Base-by-base conservation (phyloP, 1,284 basidiomycete species). In the Ganoderma resinaceum region DNA sequence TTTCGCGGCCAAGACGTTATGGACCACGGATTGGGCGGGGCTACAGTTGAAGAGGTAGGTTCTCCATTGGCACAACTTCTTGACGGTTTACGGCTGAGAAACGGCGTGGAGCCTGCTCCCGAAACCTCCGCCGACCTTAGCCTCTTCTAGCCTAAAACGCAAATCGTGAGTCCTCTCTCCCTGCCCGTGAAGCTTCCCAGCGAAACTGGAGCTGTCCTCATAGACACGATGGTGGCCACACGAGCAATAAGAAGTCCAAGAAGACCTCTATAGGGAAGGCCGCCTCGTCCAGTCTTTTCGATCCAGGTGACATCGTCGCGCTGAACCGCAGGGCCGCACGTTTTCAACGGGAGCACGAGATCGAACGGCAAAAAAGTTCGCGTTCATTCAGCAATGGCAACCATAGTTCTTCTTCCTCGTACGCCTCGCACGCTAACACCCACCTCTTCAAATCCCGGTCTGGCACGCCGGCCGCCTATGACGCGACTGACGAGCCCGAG, bases 21-120 rank as follows among this genome's bases (percentile, higher is more conserved):
- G 94, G 91, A 93, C 92, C 38, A 96, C 91, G 65, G 95, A 97
- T 79, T 97, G 95, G 95, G 82, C 85, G 35, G 89, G 86, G 53
- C 87, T 94, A 52, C 91, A 95, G 81, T 84, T 97, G 70, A 86
- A 93, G 85, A 92, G 90, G 93, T 94, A 77, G 75, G 77, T 73
- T 69, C 38, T 38, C 68, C 6, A 52, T 63, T 23, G 37, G 63
- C 12, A 58, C 35, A 14, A 12, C 35, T 20, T 29, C 38, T 23
- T 61, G 58, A 46, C 42, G 37, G 58, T 33, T 63, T 66, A 61
- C 46, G 64, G 61, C 74, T 78, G 71, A 80, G 75, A 61, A 72
- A 61, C 14, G 43, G n/a, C 6, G 29, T 70, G 42, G 78, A 95
- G 92, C 79, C 79, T 95, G 52, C 70, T 88, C 62, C 88, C 90